Conservation (phyloP, 208 protist genomes). For the Kentomonas sorsogonicus region DNA sequence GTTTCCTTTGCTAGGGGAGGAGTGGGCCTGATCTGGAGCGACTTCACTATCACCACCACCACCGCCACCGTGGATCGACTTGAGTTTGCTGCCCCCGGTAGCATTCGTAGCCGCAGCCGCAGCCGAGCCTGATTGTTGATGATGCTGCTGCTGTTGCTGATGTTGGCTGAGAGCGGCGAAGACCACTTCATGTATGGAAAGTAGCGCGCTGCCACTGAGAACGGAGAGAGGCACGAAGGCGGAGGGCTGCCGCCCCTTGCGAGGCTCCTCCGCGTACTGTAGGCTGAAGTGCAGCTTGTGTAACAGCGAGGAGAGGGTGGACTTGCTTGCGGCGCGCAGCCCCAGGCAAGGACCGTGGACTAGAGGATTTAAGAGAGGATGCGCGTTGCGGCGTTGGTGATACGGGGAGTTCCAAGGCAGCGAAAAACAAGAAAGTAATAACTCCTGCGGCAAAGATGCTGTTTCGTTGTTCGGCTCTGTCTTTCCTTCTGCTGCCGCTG, state of each 20-base stretch:
- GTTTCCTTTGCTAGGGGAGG: no score
- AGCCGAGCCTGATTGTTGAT: not conserved
- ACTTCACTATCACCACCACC: no score
- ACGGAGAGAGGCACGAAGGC: conserved; percentile 68
- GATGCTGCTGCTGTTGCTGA: not conserved
- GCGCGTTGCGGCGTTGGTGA: no score
- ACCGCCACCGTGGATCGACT: no score
- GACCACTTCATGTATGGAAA: conserved; percentile 50
- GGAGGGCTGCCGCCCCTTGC: conserved; percentile 33
- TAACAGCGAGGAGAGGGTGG: conserved; percentile 31
- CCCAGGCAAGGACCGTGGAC: no score
- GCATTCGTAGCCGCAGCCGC: not conserved
- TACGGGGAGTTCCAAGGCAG: no score
- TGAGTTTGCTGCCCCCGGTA: no score
- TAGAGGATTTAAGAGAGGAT: no score
- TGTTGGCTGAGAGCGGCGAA: conserved; percentile 33
- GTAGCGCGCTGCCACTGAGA: conserved; percentile 46
- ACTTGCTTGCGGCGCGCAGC: conserved; percentile 35
- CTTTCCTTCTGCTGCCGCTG: not conserved
- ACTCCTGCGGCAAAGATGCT: no score
- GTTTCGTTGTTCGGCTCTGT: no score
- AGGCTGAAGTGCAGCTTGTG: conserved; percentile 53
- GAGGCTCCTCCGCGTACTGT: conserved; percentile 76
- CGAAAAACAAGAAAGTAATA: no score
- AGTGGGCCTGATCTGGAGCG: no score